These are phyloP conservation scores for Serendipita sp. DNA, from an alignment of 768 basidiomycete species.

Conservation along the genomic window DNA sequence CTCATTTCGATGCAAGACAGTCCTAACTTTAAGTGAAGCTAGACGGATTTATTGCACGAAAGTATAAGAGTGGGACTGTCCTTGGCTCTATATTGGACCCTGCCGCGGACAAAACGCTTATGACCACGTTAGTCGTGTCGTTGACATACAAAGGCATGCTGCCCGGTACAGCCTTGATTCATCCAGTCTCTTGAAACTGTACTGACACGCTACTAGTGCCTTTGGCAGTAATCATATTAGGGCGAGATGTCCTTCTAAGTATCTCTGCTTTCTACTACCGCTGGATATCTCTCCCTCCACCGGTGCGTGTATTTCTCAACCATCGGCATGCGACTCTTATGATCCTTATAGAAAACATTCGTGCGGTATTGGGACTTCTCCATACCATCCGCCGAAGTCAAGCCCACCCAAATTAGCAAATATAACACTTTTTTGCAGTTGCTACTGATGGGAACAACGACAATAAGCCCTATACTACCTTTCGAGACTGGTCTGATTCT, in stretches of 20 bases:
- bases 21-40: conserved; percentile 32
- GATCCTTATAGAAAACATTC: conserved; percentile 60
- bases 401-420: conserved; percentile 89
- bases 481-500: conserved; percentile 39
- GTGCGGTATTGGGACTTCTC: conserved; percentile 91
- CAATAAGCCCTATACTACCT: conserved; percentile 65
- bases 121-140: conserved; percentile 86
- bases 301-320: conserved; percentile 37
- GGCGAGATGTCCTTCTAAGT: conserved; percentile 73
- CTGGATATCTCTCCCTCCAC: conserved; percentile 73
- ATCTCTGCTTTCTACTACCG: conserved; percentile 87
- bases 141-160: conserved; percentile 71
- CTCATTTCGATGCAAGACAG: conserved; percentile 5
- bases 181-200: background rate
- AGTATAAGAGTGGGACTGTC: conserved; percentile 60
- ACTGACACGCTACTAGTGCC: conserved; percentile 38
- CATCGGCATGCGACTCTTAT: background rate
- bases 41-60: conserved; percentile 82
- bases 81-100: conserved; percentile 93
- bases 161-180: conserved; percentile 39
- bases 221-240: conserved; percentile 71
- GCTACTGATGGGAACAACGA: conserved; percentile 77
- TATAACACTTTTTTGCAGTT: conserved; percentile 89
- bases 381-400: conserved; percentile 87
- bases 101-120: conserved; percentile 87